These are phyloP conservation scores for Osmanthus fragrans DNA, from an alignment of 257 asterid genomes.

Conservation along the genomic window DNA sequence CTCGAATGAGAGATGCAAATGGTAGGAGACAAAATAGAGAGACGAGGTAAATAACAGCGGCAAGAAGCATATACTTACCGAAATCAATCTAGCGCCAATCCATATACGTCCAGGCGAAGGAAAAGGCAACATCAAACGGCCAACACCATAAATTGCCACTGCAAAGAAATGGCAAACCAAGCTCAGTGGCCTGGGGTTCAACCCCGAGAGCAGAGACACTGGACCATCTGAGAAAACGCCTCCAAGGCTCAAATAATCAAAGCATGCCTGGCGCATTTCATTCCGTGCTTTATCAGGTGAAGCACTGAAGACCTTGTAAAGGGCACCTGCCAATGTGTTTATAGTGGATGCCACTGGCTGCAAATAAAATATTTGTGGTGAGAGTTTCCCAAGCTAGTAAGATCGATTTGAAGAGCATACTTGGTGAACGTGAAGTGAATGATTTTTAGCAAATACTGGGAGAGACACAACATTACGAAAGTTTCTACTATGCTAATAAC, in stretches of 20 bases:
- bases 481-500: background rate
- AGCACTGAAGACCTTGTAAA: slow-evolving; percentile 58
- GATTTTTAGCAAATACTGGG: background rate
- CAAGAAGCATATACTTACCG: slow-evolving; percentile 26
- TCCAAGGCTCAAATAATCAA: slow-evolving; percentile 60
- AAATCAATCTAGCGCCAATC: slow-evolving; percentile 49
- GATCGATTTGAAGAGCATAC: background rate
- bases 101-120: slow-evolving; percentile 56
- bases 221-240: slow-evolving; percentile 60
- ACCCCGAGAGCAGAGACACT: slow-evolving; percentile 55
- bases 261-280: slow-evolving; percentile 68
- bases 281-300: slow-evolving; percentile 63
- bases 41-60: background rate
- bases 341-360: slow-evolving; percentile 68
- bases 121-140: slow-evolving; percentile 60
- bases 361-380: slow-evolving; percentile 18
- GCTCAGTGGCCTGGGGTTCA: slow-evolving; percentile 59
- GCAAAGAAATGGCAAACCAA: slow-evolving; percentile 63
- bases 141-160: slow-evolving; percentile 57
- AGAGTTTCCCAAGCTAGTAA: background rate
- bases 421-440: background rate
- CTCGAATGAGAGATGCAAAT: background rate
- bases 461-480: background rate
- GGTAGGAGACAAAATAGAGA: background rate
- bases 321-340: slow-evolving; percentile 62